Percentiles rank a stretch among this genome's conserved stretches.
Evolutionary conservation across 768 basidiomycete genomes (phyloP).

Genomic region (Xerocomellus amylosporus): DNA sequence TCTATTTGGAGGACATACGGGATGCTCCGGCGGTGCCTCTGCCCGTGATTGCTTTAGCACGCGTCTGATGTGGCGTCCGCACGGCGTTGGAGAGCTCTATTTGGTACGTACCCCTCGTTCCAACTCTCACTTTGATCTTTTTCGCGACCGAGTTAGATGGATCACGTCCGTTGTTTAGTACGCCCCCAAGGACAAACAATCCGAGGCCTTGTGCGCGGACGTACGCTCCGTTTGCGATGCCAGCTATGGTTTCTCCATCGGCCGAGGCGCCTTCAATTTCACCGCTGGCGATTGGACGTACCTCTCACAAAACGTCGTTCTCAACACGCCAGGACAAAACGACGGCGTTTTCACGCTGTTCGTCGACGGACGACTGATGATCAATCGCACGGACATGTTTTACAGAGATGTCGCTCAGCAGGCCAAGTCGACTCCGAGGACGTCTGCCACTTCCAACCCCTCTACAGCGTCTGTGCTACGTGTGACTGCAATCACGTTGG

Average conservation of each 20-base stretch:
- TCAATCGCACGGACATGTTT: constrained; percentile 55
- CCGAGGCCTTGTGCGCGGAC: constrained; percentile 53
- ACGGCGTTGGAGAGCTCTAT: constrained; percentile 73
- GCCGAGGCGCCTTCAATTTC: constrained; percentile 68
- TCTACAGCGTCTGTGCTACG: too few relatives aligned
- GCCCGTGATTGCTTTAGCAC: constrained; percentile 80
- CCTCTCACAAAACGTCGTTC: constrained; percentile 61
- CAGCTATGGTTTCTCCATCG: constrained; percentile 71
- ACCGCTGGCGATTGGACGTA: constrained; percentile 65
- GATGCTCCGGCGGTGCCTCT: constrained; percentile 72
- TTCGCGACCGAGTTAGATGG: not conserved
- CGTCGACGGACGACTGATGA: constrained; percentile 56
- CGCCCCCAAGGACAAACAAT: constrained; percentile 70
- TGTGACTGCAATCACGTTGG: not conserved
- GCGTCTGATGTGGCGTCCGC: constrained; percentile 75
- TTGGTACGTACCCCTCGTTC: constrained; percentile 43
- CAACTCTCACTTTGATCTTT: not conserved
- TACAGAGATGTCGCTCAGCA: constrained; percentile 48
- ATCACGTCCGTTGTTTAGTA: constrained; percentile 45
- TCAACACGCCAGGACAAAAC: constrained; percentile 72
- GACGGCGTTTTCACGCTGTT: constrained; percentile 65
- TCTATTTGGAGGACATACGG: constrained; percentile 63
- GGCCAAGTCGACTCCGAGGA: not conserved
- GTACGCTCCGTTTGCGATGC: constrained; percentile 60
- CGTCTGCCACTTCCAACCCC: not conserved